Base-by-base conservation (phyloP, 257 asterid species). In the Echium plantagineum region DNA sequence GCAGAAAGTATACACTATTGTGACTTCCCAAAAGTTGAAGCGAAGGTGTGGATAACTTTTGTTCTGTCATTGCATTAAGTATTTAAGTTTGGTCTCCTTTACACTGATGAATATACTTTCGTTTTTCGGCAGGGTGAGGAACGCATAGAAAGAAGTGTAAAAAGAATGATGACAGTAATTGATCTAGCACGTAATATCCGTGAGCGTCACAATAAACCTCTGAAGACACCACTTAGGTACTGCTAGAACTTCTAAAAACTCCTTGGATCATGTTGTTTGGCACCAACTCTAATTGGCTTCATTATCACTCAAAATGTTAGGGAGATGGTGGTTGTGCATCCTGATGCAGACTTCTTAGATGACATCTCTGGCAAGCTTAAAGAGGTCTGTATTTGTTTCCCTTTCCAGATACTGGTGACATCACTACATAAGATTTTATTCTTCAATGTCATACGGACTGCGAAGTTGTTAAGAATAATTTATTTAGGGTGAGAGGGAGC, bases 1-100 rank as follows among this genome's bases (percentile, higher is more conserved):
- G 97, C 84, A 71, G 96, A 83, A 73, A 93, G 99, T 77, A 83
- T 93, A 67, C 99, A 93, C 77, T 86, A 74, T 67, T 93, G 99
- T 75, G 69, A 77, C 69, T 89, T 89, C 67, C 99, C 99, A 5
- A 76, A 73, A 58, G 95, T 86, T 16, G 96, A 86, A 75, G 97
- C 94, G 52, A 78, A 80, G 83, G 83, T 77, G 68, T 7, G 49
- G 1, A 12, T 42, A 42, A 42, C 5, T 46, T 28, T 28, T 22
- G 28, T 55, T 63, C 12, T 57, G 62, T 26, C 32, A 16, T 26
- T 24, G 28, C 19, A 22, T 52, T 19, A 51, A 49, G 21, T 30
- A n/a, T n/a, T n/a, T n/a, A n/a, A n/a, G n/a, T n/a, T n/a, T 60
- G 28, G 48, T 56, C 18, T 70, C 56, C 15, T 22, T 48, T 12